Conservation (phyloP, 176 grass and related monocot species). For the Zizania latifolia region DNA sequence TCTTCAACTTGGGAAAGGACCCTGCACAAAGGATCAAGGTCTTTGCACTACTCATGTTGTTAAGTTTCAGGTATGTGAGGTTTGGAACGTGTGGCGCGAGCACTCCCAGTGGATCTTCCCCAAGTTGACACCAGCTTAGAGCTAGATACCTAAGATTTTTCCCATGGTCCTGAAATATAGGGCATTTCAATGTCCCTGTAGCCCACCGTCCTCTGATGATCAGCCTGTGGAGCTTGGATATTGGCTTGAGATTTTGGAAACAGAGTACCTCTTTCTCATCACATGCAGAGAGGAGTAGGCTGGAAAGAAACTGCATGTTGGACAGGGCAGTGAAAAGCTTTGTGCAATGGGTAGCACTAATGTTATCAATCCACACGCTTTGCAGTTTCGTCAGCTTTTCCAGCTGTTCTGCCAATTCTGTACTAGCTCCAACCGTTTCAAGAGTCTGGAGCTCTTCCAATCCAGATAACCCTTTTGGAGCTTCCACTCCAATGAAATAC, state of each 20-base stretch:
- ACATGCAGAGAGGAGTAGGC: conserved; percentile 16
- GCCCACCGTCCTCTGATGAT: conserved; percentile 16
- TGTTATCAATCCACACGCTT: no score
- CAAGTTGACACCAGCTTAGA: conserved; percentile 5
- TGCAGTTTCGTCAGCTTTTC: no score
- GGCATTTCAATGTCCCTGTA: neutral
- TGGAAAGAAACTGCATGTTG: conserved; percentile 10
- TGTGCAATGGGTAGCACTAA: no score
- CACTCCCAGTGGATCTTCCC: conserved; percentile 6
- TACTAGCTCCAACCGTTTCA: neutral
- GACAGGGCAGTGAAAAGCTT: no score
- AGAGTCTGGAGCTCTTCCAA: conserved; percentile 13
- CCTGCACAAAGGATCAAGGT: conserved; percentile 1
- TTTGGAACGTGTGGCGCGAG: neutral
- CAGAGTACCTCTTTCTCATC: conserved; percentile 13
- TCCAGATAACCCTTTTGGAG: neutral
- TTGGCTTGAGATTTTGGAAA: neutral
- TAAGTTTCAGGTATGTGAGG: neutral
- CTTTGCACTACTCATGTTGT: neutral
- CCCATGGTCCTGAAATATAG: neutral
- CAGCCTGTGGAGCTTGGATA: neutral
- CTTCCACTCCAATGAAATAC: no score
- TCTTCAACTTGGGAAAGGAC: neutral
- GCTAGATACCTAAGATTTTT: conserved; percentile 2
- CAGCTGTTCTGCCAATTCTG: neutral